A percentile compares a stretch with the other conserved stretches of the same genome.
Evolutionary conservation across 2,329 filamentous ascomycete species (phyloP).

Genomic region (Cladosporium phlei): DNA sequence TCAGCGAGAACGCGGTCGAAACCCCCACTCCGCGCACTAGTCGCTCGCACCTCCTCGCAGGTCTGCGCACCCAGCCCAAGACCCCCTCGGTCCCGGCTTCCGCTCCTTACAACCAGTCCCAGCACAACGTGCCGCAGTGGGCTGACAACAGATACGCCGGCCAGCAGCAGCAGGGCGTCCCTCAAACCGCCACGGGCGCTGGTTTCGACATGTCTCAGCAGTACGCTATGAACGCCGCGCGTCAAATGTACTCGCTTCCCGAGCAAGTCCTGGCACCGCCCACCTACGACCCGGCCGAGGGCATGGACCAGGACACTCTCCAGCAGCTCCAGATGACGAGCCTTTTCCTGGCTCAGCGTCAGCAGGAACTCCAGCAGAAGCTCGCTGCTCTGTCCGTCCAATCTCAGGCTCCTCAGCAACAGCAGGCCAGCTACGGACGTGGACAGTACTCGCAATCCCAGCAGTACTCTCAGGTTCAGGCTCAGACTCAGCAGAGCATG

Average conservation of each 20-base stretch:
- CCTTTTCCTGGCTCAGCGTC: conserved; percentile 86
- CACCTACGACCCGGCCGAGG: conserved; percentile 64
- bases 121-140: conserved; percentile 46
- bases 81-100: conserved; percentile 66
- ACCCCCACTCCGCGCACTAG: conserved; percentile 84
- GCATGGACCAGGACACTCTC: conserved; percentile 81
- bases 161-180: conserved; percentile 43
- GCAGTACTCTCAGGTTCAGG: conserved; percentile 50
- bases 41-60: conserved; percentile 88
- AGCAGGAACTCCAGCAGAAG: conserved; percentile 92
- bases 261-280: conserved; percentile 87
- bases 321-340: conserved; percentile 88
- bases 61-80: conserved; percentile 89
- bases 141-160: conserved; percentile 37
- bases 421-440: conserved; percentile 19
- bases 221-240: conserved; percentile 44
- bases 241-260: conserved; percentile 62
- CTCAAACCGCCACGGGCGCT: conserved; percentile 56
- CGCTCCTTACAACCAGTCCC: conserved; percentile 55
- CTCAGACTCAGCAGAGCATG: conserved; percentile 51
- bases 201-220: conserved; percentile 42
- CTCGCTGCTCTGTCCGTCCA: conserved; percentile 77
- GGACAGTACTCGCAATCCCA: conserved; percentile 48
- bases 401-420: conserved; percentile 54
- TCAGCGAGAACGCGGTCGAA: conserved; percentile 63